Evolutionary conservation across 2,329 filamentous ascomycete genomes (phyloP).

Genomic region (Helotiales sp.): DNA sequence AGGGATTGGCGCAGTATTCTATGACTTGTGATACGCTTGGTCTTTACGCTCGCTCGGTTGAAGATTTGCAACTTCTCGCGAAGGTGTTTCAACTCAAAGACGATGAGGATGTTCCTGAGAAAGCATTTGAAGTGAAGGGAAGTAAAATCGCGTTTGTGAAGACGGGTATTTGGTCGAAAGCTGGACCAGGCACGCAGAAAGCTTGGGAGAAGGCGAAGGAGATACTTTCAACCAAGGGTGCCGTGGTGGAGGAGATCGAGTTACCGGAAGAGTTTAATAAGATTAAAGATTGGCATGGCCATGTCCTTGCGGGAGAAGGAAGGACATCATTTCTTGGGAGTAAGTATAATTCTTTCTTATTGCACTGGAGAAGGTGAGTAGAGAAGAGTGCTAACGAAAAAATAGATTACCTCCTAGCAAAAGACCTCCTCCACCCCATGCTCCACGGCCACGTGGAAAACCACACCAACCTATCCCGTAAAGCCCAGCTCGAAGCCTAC

Average conservation of each 20-base stretch:
- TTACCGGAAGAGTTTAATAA: slow-evolving; percentile 50
- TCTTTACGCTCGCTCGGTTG: slow-evolving; percentile 56
- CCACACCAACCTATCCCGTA: slow-evolving; percentile 41
- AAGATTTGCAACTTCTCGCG: slow-evolving; percentile 57
- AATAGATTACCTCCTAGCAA: slow-evolving; percentile 50
- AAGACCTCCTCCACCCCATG: slow-evolving; percentile 45
- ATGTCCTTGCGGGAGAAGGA: slow-evolving; percentile 53
- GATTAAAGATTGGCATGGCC: slow-evolving; percentile 52
- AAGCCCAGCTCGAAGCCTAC: slow-evolving; percentile 52
- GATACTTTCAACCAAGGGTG: slow-evolving; percentile 48
- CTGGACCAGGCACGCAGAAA: slow-evolving; percentile 43
- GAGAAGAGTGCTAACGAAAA: neutral
- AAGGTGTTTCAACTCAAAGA: slow-evolving; percentile 55
- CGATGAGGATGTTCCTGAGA: slow-evolving; percentile 38
- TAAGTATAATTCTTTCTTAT: slow-evolving; percentile 15
- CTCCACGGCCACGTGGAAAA: slow-evolving; percentile 55
- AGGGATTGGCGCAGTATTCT: slow-evolving; percentile 60
- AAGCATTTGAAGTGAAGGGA: slow-evolving; percentile 41
- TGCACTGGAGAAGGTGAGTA: neutral
- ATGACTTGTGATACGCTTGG: slow-evolving; percentile 63
- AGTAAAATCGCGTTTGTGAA: slow-evolving; percentile 55
- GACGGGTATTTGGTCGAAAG: slow-evolving; percentile 52
- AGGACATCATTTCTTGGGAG: slow-evolving; percentile 48
- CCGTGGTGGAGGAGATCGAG: slow-evolving; percentile 54
- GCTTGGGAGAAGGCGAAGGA: slow-evolving; percentile 44